These are phyloP conservation scores for Leccinum griseonigrum DNA, from an alignment of 1,284 basidiomycete species.

Conservation along the genomic window DNA sequence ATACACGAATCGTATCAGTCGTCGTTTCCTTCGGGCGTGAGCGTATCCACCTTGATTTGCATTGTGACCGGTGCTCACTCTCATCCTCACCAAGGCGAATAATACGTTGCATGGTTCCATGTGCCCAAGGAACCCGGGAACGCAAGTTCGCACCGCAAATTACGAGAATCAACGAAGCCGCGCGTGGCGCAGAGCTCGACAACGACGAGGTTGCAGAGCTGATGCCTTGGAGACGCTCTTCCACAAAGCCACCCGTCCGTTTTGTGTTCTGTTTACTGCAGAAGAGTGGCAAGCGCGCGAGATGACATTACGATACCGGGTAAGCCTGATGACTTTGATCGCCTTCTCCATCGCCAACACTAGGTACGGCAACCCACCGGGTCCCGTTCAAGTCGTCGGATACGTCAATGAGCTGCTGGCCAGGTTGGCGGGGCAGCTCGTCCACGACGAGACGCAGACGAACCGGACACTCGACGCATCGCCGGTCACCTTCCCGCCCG, in stretches of 20 bases:
- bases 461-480: conserved; percentile 74
- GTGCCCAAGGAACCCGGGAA: conserved; percentile 55
- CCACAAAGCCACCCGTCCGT: conserved; percentile 53
- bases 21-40: conserved; percentile 53
- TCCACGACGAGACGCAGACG: conserved; percentile 71
- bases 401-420: background rate
- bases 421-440: background rate
- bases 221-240: conserved; percentile 77
- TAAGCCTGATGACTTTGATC: conserved; percentile 25
- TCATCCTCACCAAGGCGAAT: conserved; percentile 44
- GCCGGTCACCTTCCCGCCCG: conserved; percentile 70
- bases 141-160: conserved; percentile 55
- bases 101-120: conserved; percentile 71
- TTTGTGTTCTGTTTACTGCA: conserved; percentile 66
- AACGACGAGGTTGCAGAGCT: conserved; percentile 57
- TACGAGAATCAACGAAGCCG: conserved; percentile 58
- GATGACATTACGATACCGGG: conserved; percentile 74
- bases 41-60: conserved; percentile 8
- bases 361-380: conserved; percentile 65
- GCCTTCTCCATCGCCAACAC: background rate
- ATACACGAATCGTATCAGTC: conserved; percentile 47
- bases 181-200: conserved; percentile 57
- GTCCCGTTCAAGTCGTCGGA: conserved; percentile 41
- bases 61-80: background rate
- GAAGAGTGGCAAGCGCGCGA: conserved; percentile 64